Conservation (phyloP, 169 alveolate genomes). For the Besnoitia besnoiti region DNA sequence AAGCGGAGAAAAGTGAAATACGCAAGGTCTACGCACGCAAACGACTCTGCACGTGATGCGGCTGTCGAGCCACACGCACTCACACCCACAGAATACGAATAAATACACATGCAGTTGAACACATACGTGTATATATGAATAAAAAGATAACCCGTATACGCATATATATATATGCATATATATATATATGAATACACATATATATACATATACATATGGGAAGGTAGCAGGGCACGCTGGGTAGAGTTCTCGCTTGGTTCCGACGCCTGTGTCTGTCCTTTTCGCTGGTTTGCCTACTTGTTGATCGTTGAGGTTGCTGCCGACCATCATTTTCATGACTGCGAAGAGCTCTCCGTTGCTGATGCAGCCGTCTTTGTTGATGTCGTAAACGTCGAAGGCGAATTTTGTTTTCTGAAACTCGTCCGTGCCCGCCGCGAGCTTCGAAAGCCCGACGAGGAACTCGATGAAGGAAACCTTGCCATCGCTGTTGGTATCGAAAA, state of each 20-base stretch:
- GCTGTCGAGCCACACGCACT: neutral
- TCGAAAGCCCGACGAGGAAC: conserved; percentile 94
- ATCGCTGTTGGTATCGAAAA: conserved; percentile 94
- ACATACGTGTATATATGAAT: neutral
- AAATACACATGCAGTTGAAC: neutral
- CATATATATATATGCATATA: neutral
- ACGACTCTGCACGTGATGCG: neutral
- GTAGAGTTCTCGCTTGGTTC: neutral
- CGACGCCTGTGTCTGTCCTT: too few species aligned
- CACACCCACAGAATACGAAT: too few species aligned
- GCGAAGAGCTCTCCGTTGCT: conserved; percentile 97
- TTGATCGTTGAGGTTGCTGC: conserved; percentile 94
- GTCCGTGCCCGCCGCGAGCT: conserved; percentile 89
- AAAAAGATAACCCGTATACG: neutral
- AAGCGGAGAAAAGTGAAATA: too few species aligned
- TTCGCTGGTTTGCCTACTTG: conserved; percentile 85
- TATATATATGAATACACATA: neutral
- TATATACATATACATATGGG: neutral
- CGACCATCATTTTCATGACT: conserved; percentile 98
- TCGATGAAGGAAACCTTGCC: conserved; percentile 96
- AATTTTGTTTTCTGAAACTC: conserved; percentile 93
- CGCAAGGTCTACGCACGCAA: neutral
- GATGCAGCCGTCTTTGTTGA: conserved; percentile 95
- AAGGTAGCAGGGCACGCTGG: neutral
- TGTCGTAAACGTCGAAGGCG: conserved; percentile 96